phyloP scores from a whole-genome alignment of 352 stramenopile species.

The Pythium apleroticum region DNA sequence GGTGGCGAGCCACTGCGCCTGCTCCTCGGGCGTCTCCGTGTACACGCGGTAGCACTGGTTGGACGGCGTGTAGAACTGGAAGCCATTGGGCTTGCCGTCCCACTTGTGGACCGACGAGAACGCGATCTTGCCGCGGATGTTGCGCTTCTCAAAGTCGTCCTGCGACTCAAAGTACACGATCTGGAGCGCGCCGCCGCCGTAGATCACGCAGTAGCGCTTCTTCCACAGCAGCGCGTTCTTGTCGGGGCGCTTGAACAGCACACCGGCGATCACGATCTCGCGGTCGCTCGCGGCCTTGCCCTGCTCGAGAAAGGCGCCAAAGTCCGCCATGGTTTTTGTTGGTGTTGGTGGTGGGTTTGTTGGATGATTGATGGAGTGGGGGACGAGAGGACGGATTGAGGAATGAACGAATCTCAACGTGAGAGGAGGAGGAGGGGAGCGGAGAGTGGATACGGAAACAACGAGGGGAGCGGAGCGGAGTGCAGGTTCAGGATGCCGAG shows the following conservation, averaged over 20 bases:
- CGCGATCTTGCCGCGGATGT: conserved; percentile 81
- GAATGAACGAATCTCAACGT: conserved; percentile 19
- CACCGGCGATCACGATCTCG: conserved; percentile 59
- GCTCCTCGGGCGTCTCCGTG: conserved; percentile 70
- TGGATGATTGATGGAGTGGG: background rate
- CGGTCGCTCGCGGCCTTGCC: conserved; percentile 19
- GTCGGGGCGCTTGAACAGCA: conserved; percentile 84
- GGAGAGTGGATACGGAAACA: background rate
- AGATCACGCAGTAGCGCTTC: conserved; percentile 86
- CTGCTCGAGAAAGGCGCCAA: conserved; percentile 26
- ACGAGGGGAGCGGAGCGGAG: conserved; percentile 5
- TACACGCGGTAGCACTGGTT: conserved; percentile 88
- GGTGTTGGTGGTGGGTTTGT: too few relatives aligned
- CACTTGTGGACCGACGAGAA: conserved; percentile 80
- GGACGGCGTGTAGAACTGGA: conserved; percentile 85
- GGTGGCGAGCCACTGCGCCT: conserved; percentile 58
- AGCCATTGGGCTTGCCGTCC: conserved; percentile 85
- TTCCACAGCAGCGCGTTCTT: conserved; percentile 86
- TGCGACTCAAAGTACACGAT: conserved; percentile 82
- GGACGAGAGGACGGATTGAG: background rate
- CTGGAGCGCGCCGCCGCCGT: conserved; percentile 52
- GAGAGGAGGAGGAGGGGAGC: background rate
- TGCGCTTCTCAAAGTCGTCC: conserved; percentile 69
- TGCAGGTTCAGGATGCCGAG: conserved; percentile 25
- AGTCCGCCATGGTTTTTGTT: conserved; percentile 32